Conservation (phyloP, 2,329 filamentous ascomycete genomes). For the Claviceps digitariae region DNA sequence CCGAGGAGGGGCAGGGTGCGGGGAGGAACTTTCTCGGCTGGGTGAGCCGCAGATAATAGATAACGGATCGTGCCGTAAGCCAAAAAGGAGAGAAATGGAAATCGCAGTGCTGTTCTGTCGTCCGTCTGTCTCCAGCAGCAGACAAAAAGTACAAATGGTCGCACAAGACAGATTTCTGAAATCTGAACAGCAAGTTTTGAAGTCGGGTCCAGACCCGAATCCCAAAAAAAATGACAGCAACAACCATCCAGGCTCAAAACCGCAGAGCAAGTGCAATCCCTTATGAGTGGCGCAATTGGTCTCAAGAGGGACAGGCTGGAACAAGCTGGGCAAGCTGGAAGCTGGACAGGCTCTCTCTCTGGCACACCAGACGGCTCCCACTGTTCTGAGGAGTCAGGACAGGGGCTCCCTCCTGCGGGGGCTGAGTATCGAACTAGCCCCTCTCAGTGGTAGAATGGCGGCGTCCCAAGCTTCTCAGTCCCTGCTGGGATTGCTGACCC, state of each 20-base stretch:
- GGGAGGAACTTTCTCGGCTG: constrained; percentile 7
- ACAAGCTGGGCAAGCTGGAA: no score
- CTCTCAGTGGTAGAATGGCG: neutral
- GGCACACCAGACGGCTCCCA: neutral
- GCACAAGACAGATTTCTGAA: neutral
- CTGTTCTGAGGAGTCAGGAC: neutral
- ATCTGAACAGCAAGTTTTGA: neutral
- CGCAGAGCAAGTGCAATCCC: neutral
- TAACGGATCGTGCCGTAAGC: constrained; percentile 2
- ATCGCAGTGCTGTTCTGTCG: neutral
- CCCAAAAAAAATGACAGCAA: neutral
- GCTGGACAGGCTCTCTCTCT: neutral
- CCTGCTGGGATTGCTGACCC: constrained; percentile 1
- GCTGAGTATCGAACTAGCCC: neutral
- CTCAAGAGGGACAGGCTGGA: constrained; percentile 1
- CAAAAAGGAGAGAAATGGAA: neutral
- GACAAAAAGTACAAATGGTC: neutral
- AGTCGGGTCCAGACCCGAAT: neutral
- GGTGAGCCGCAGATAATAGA: constrained; percentile 5
- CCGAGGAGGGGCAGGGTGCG: constrained; percentile 9
- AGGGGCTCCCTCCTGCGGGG: constrained; percentile 3
- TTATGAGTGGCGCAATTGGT: constrained; percentile 4
- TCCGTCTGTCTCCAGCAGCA: neutral
- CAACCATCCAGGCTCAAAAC: neutral
- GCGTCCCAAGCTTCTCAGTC: neutral